These are phyloP conservation scores for Citrus medica DNA, from an alignment of 345 rosid genomes.

Conservation along the genomic window DNA sequence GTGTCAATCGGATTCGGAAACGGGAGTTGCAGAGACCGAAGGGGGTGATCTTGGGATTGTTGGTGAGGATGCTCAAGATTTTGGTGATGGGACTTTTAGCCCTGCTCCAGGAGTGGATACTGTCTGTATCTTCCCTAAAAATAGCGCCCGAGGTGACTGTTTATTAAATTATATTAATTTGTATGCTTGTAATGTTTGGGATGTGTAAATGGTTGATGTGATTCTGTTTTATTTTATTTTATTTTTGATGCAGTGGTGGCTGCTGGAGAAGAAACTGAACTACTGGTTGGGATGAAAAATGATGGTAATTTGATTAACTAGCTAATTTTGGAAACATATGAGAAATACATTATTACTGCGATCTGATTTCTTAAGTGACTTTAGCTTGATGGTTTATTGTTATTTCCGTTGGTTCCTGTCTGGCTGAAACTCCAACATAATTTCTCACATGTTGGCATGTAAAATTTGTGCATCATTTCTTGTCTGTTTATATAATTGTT, in stretches of 20 bases:
- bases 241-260: conserved; percentile 47
- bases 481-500: too few species aligned
- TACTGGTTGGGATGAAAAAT: conserved; percentile 83
- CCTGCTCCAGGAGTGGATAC: conserved; percentile 73
- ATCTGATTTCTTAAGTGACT: neutral
- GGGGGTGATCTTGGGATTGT: conserved; percentile 73
- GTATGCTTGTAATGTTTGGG: conserved; percentile 1
- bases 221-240: neutral
- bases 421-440: neutral
- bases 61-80: conserved; percentile 58
- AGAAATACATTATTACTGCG: neutral
- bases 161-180: neutral
- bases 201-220: neutral
- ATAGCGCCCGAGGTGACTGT: conserved; percentile 56
- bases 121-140: conserved; percentile 71
- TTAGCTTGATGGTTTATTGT: neutral
- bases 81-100: conserved; percentile 39
- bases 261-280: conserved; percentile 78
- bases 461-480: neutral
- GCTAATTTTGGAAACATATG: conserved; percentile 3
- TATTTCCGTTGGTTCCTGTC: neutral
- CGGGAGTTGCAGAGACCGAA: conserved; percentile 43
- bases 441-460: neutral
- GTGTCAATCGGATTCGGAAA: conserved; percentile 63
- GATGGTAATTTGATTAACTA: conserved; percentile 49